Evolutionary conservation across 495 filamentous ascomycete species (phyloP).

Genomic region (Penicillium desertorum): DNA sequence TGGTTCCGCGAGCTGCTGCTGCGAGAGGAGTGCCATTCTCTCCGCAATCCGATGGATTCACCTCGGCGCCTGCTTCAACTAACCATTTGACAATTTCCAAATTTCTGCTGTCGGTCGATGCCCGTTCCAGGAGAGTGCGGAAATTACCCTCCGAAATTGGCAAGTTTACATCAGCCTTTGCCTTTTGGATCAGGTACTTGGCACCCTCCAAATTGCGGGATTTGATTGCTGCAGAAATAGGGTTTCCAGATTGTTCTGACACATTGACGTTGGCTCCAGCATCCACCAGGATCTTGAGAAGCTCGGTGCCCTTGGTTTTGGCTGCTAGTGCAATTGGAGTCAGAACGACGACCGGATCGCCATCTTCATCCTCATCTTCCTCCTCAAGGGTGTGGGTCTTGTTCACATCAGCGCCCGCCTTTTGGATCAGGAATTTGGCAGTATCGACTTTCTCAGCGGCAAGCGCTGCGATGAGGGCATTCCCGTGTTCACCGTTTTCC

Average conservation of each 20-base stretch:
- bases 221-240: background rate
- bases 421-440: constrained; percentile 26
- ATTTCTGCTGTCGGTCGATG: constrained; percentile 4
- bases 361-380: background rate
- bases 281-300: background rate
- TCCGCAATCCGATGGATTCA: constrained; percentile 14
- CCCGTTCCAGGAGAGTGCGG: constrained; percentile 5
- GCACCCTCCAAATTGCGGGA: background rate
- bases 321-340: background rate
- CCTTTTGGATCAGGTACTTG: background rate
- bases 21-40: background rate
- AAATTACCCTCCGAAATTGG: background rate
- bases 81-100: constrained; percentile 26
- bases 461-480: constrained; percentile 22
- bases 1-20: constrained; percentile 9
- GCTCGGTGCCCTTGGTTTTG: background rate
- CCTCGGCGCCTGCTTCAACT: constrained; percentile 27
- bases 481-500: constrained; percentile 14
- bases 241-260: background rate
- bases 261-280: background rate
- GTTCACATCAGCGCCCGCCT: constrained; percentile 27
- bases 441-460: constrained; percentile 13
- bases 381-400: background rate
- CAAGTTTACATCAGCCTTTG: background rate
- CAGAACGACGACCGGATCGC: background rate